These are phyloP conservation scores for Plasmodium reichenowi DNA, from an alignment of 169 alveolate species.

Conservation along the genomic window DNA sequence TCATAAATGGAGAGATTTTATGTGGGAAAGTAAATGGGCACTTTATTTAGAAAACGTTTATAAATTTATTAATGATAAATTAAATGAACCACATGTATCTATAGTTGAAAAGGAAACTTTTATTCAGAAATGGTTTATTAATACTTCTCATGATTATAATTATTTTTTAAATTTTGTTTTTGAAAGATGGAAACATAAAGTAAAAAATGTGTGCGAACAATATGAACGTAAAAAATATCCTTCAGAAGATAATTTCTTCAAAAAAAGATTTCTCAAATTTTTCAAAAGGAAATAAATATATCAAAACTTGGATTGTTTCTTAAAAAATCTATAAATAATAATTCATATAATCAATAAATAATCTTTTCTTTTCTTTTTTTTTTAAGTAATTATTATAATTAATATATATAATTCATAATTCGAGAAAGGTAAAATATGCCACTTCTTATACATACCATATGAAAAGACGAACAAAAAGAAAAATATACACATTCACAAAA, in stretches of 20 bases:
- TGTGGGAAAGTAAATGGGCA: constrained; percentile 15
- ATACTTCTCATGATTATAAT: constrained; percentile 11
- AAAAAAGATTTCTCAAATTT: not conserved
- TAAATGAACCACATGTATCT: constrained; percentile 1
- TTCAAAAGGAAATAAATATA: not conserved
- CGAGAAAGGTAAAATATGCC: no score
- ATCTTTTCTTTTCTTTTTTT: not conserved
- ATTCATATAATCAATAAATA: not conserved
- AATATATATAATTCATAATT: no score
- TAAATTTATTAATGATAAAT: not conserved
- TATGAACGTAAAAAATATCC: not conserved
- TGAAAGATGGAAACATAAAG: not conserved
- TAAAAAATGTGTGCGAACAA: not conserved
- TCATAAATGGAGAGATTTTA: not conserved
- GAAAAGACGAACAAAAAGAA: no score
- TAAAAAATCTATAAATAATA: not conserved
- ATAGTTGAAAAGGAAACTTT: constrained; percentile 7
- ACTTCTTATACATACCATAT: no score
- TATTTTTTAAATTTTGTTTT: constrained; percentile 9
- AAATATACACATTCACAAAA: no score
- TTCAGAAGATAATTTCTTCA: not conserved
- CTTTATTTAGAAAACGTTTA: constrained; percentile 6
- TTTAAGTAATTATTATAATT: no score
- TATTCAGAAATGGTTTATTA: not conserved
- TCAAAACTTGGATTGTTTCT: not conserved